Evolutionary conservation across 495 filamentous ascomycete species (phyloP), one percentile per base, ranked within the genome.

Genomic region (Aspergillus egyptiacus): DNA sequence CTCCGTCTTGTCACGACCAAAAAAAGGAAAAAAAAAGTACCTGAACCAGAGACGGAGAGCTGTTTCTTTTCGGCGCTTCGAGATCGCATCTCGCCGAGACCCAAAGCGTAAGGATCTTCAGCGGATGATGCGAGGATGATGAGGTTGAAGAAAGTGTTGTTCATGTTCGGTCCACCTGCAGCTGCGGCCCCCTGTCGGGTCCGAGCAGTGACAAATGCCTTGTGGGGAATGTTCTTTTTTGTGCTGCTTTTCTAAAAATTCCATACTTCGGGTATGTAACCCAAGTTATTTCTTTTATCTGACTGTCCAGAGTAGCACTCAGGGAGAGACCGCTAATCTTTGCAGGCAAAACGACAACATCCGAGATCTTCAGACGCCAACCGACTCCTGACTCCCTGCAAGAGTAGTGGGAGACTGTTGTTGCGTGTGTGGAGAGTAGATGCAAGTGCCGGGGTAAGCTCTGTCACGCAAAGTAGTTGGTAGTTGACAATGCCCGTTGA

Each of bases 1-100:
- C 33, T 20, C 43, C 30, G 50, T 41, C 36, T 41, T 52, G 27
- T 18, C 27, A 41, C 24, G 32, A n/a, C 46, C 30, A 51, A 51
- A 37, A 14, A 41, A 40, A 24, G 31, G 31, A 41, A 43, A 42
- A 8, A 43, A 34, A 40, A 25, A 23, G 14, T 27, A 15, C 19
- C 33, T n/a, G 15, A 22, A 34, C 35, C 3, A 24, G 28, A 41
- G 15, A 22, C 14, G 31, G 46, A 17, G 13, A 25, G 20, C 14
- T 5, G 20, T 6, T 43, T 36, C 32, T 51, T 44, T 44, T 20
- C n/a, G n/a, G n/a, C n/a, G n/a, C n/a, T n/a, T n/a, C n/a, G n/a
- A n/a, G n/a, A n/a, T n/a, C n/a, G n/a, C n/a, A n/a, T n/a, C n/a
- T n/a, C n/a, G n/a, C n/a, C 42, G 23, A 32, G 15, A n/a, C 30